Evolutionary conservation across 2,329 filamentous ascomycete genomes (phyloP).

Genomic region (Fusarium haematococcum): DNA sequence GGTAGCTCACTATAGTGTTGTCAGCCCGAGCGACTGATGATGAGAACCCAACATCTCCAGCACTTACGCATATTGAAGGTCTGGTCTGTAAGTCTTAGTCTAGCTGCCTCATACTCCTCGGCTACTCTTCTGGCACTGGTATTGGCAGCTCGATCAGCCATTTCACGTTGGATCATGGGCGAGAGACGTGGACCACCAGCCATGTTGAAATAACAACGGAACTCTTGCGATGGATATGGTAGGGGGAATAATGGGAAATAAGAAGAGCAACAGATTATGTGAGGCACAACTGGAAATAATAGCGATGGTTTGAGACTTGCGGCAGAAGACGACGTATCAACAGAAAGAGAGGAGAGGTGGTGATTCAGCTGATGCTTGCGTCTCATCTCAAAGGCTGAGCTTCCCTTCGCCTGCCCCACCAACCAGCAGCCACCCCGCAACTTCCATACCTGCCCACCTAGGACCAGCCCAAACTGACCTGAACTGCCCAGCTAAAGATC

Average conservation of each 20-base stretch:
- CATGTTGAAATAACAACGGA: conserved; percentile 24
- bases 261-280: neutral
- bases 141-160: conserved; percentile 38
- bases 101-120: conserved; percentile 57
- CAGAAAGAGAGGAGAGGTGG: neutral
- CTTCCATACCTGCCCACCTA: conserved; percentile 13
- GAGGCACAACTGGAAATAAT: neutral
- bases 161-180: conserved; percentile 35
- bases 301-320: neutral
- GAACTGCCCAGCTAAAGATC: neutral
- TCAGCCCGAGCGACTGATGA: conserved; percentile 17
- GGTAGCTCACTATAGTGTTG: conserved; percentile 47
- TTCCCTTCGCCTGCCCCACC: conserved; percentile 33
- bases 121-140: conserved; percentile 52
- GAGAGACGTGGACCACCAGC: conserved; percentile 34
- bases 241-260: neutral
- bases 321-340: neutral
- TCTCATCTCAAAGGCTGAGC: conserved; percentile 17
- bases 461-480: neutral
- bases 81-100: conserved; percentile 56
- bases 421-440: conserved; percentile 43
- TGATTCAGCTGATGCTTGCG: neutral
- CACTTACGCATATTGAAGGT: conserved; percentile 60
- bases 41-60: neutral
- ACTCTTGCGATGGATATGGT: neutral